Evolutionary conservation across 345 rosid genomes (phyloP).

Genomic region (Eutrema yunnanense): DNA sequence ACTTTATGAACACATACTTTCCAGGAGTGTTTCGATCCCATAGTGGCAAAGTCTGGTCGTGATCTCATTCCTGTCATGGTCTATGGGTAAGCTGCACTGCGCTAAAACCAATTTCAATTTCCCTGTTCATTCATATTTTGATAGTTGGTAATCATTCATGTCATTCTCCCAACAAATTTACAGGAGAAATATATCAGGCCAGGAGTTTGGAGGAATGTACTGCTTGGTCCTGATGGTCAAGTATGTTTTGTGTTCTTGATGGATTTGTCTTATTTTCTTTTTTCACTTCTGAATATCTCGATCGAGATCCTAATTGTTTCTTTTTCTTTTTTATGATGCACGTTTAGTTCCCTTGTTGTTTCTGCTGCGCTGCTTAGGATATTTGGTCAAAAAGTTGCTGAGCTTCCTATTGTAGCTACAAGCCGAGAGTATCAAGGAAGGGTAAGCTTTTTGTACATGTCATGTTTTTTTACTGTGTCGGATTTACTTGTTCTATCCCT

Average conservation of each 20-base stretch:
- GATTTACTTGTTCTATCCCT: background rate
- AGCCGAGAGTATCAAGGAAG: conserved; percentile 75
- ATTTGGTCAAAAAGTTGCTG: conserved; percentile 80
- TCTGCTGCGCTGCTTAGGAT: conserved; percentile 87
- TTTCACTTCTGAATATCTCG: background rate
- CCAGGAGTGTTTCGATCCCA: conserved; percentile 95
- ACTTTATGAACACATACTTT: conserved; percentile 7
- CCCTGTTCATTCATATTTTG: background rate
- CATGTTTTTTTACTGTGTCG: background rate
- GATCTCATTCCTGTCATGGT: conserved; percentile 95
- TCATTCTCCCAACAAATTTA: background rate
- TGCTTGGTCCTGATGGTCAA: conserved; percentile 59
- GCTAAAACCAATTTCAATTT: background rate
- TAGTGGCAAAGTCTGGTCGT: conserved; percentile 51
- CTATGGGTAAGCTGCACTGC: conserved; percentile 52
- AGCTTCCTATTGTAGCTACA: conserved; percentile 92
- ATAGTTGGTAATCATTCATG: background rate
- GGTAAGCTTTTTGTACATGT: conserved; percentile 35
- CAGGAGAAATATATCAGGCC: conserved; percentile 87
- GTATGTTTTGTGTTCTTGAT: conserved; percentile 35
- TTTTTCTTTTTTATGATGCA: background rate
- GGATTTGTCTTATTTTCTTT: background rate
- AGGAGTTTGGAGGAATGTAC: conserved; percentile 85
- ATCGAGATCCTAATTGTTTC: background rate
- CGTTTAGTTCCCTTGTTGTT: conserved; percentile 58